Base-by-base conservation (phyloP, 345 rosid species). In the Gossypium anomalum region DNA sequence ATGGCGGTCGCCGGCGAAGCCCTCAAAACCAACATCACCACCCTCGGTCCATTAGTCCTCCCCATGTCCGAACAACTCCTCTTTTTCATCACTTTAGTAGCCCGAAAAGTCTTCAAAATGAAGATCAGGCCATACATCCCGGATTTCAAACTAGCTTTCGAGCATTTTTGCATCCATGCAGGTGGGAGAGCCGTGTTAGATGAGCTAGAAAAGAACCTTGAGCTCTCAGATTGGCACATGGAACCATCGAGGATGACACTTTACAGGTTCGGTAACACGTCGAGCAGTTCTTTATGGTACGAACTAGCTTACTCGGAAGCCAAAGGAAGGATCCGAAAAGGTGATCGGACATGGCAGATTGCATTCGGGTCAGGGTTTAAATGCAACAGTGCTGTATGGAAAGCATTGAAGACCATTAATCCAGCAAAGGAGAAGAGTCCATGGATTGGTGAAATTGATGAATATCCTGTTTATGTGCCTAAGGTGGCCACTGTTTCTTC, bases 201-300 rank as follows among this genome's bases (percentile, higher is more conserved):
- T 53, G 77, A 47, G 20, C 13, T 74, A 0, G 62, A 63, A 61
- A 74, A 64, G 23, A 48, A 41, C 63, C 57, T 74, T 25, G 22
- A 51, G 6, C 57, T 74, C 12, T 64, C 61, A 2, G 29, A 48
- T 10, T 64, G 60, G 71, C 70, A 74, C 51, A 63, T 74, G 77
- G 77, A 74, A 48, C 61, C 77, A 12, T 49, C 71, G 17, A 74
- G 77, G 48, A 74, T 74, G 77, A 74, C 77, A 6, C 77, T 74
- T 4, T 51, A 74, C 48, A 74, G 77, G 61, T 74, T 74, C 27
- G 77, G 77, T 1, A 74, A 74, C 48, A 74, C 77, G 2, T 74
- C 77, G 17, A 74, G 77, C 47, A 74, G 77, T 34, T 74, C 77
- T 14, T 19, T 74, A 19, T 74, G 77, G 77, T 74, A 74, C 12